phyloP scores from a whole-genome alignment of 129 eudicot species.

The Escallonia rubra region DNA sequence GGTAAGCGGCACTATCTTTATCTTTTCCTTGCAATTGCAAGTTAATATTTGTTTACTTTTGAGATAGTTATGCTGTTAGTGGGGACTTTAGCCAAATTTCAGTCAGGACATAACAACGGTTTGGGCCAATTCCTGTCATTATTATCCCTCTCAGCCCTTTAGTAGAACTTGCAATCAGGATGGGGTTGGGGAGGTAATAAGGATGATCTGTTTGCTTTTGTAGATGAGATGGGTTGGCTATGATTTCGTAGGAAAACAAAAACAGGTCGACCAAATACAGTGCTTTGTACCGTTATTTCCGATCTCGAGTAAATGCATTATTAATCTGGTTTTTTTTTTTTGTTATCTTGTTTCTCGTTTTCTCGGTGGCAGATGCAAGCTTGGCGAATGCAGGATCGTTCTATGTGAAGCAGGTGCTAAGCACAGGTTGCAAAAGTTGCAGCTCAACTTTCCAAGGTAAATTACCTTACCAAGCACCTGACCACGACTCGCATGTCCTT shows the following conservation, averaged over 20 bases:
- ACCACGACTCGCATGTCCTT: not conserved
- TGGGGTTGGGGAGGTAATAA: too few species aligned
- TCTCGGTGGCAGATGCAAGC: slow-evolving; percentile 68
- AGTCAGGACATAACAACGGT: too few species aligned
- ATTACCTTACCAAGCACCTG: slow-evolving; percentile 12
- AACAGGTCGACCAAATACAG: not conserved
- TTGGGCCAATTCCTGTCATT: too few species aligned
- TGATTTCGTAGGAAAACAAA: not conserved
- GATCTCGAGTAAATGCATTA: not conserved
- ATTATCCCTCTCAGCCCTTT: too few species aligned
- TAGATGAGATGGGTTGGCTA: not conserved
- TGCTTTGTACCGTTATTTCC: not conserved
- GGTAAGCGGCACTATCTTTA: slow-evolving; percentile 41
- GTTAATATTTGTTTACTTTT: not conserved
- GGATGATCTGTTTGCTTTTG: not conserved
- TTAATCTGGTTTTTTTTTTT: not conserved
- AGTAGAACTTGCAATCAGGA: too few species aligned
- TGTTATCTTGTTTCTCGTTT: not conserved
- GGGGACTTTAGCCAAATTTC: too few species aligned
- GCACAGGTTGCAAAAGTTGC: slow-evolving; percentile 93
- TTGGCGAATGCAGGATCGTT: slow-evolving; percentile 84
- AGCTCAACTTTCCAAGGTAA: slow-evolving; percentile 95
- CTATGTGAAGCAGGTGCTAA: slow-evolving; percentile 79
- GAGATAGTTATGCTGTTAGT: too few species aligned
- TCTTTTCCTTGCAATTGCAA: not conserved